phyloP scores from a whole-genome alignment of 768 basidiomycete genomes.

The Coprinopsis sp. region DNA sequence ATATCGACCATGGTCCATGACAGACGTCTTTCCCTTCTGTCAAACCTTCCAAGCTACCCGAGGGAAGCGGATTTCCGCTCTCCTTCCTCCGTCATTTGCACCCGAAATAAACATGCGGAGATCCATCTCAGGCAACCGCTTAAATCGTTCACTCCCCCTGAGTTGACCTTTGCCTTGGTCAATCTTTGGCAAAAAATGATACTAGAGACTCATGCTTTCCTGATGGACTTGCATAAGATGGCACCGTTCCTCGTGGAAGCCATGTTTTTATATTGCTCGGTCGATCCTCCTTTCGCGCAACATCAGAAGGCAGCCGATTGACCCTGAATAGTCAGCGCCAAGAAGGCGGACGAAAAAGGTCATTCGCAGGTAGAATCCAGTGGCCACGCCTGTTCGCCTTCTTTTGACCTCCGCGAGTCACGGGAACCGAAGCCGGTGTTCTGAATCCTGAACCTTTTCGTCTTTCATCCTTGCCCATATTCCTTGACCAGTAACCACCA shows the following conservation, averaged over 20 bases:
- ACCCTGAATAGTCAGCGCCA: constrained; percentile 12
- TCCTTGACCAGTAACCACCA: too few species aligned
- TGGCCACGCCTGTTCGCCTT: constrained; percentile 13
- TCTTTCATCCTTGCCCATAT: constrained; percentile 12
- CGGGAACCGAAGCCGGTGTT: constrained; percentile 20
- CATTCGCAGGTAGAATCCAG: constrained; percentile 15
- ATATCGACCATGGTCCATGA: neutral
- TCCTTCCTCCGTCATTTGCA: too few species aligned
- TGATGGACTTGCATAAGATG: too few species aligned
- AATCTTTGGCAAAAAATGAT: neutral
- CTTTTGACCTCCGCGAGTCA: constrained; percentile 27
- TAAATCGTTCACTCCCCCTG: neutral
- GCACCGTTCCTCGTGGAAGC: too few species aligned
- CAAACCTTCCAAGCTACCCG: too few species aligned
- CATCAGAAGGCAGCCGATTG: constrained; percentile 9
- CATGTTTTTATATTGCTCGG: neutral
- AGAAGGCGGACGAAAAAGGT: constrained; percentile 14
- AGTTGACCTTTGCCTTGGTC: neutral
- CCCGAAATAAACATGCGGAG: too few species aligned
- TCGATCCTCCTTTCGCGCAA: constrained; percentile 4
- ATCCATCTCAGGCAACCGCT: too few species aligned
- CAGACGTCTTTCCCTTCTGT: neutral
- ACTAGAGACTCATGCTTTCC: too few species aligned
- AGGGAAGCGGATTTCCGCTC: too few species aligned
- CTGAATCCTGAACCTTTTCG: constrained; percentile 19